Conservation (phyloP, 306 rosid genomes). For the Cucurbita ficifolia region DNA sequence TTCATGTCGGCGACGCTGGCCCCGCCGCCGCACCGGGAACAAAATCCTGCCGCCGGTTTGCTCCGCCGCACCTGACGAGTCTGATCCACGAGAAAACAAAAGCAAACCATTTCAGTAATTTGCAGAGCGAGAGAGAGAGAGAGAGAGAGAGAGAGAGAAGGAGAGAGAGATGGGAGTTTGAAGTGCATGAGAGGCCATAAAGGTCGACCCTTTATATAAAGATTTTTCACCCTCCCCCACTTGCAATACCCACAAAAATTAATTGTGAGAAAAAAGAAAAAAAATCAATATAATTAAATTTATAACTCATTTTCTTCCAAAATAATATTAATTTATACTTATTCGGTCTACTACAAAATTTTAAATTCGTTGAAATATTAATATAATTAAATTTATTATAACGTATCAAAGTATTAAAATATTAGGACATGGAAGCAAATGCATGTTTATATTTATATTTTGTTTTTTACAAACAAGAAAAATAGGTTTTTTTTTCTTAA, state of each 20-base stretch:
- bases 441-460: too few species aligned
- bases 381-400: too few species aligned
- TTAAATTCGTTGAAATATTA: too few species aligned
- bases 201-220: background rate
- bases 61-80: conserved; percentile 39
- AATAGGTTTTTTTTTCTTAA: too few species aligned
- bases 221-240: background rate
- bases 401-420: too few species aligned
- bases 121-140: background rate
- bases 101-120: conserved; percentile 36
- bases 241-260: background rate
- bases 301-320: too few species aligned
- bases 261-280: background rate
- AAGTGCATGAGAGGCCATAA: background rate
- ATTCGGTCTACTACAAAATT: too few species aligned
- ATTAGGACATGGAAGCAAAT: too few species aligned
- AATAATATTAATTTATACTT: too few species aligned
- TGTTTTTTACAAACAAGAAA: too few species aligned
- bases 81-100: conserved; percentile 81
- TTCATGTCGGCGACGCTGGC: conserved; percentile 87
- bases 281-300: background rate
- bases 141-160: background rate
- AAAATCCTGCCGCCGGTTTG: conserved; percentile 79
- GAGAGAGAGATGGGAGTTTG: background rate
- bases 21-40: conserved; percentile 82